Evolutionary conservation across 2,329 filamentous ascomycete genomes (phyloP).

Genomic region (Cladobotryum mycophilum): DNA sequence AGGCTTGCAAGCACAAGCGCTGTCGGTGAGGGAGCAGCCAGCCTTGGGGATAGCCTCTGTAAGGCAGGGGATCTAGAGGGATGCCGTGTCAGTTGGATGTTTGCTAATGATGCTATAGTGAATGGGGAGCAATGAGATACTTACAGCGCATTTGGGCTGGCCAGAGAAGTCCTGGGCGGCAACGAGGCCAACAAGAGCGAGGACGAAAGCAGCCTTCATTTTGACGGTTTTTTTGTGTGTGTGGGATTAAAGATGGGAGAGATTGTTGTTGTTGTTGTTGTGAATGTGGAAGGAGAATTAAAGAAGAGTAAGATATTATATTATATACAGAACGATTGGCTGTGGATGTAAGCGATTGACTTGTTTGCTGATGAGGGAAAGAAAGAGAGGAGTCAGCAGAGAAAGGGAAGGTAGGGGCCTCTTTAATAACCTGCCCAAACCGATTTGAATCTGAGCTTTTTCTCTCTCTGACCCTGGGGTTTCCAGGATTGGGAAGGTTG

Average conservation of each 20-base stretch:
- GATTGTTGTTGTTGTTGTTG: too few species aligned
- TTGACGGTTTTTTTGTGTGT: slow-evolving; percentile 17
- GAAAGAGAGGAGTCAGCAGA: background rate
- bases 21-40: slow-evolving; percentile 31
- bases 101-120: too few species aligned
- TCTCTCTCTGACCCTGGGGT: too few species aligned
- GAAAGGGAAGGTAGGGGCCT: background rate
- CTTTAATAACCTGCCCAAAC: too few species aligned
- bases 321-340: background rate
- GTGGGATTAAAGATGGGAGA: background rate
- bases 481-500: too few species aligned
- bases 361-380: background rate
- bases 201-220: slow-evolving; percentile 35
- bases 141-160: slow-evolving; percentile 36
- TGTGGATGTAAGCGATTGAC: background rate
- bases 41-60: slow-evolving; percentile 26
- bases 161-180: slow-evolving; percentile 32
- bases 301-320: background rate
- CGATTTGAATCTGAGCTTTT: too few species aligned
- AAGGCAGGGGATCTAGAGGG: slow-evolving; percentile 29
- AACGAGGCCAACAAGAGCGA: slow-evolving; percentile 29
- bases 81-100: background rate
- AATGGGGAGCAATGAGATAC: slow-evolving; percentile 14
- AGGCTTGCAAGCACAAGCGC: slow-evolving; percentile 34
- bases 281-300: background rate